Conservation (phyloP, 2,329 filamentous ascomycete species). For the Microsporum audouinii region DNA sequence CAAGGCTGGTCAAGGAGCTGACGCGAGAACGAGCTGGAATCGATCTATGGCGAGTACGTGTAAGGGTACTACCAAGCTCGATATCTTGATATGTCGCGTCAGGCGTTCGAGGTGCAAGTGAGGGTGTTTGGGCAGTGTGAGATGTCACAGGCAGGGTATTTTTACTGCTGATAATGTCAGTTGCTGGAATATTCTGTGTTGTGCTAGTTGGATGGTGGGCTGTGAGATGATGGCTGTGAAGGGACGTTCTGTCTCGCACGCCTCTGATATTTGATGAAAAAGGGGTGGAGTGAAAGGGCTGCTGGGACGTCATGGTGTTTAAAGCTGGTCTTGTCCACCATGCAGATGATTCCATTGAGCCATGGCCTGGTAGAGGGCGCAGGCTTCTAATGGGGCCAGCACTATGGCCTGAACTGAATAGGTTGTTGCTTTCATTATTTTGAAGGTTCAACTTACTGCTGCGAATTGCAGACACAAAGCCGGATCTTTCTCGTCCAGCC, state of each 20-base stretch:
- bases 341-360: background rate
- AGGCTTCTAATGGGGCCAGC: background rate
- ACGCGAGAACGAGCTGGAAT: background rate
- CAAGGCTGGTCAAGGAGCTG: conserved; percentile 3
- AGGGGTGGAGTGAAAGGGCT: background rate
- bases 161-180: conserved; percentile 13
- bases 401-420: background rate
- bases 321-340: conserved; percentile 2
- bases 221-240: background rate
- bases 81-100: background rate
- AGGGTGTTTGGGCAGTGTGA: background rate
- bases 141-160: conserved; percentile 10
- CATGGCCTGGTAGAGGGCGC: background rate
- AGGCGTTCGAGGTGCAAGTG: background rate
- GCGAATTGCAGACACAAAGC: conserved; percentile 6
- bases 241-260: background rate
- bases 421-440: background rate
- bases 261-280: background rate
- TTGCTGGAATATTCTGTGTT: conserved; percentile 1
- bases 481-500: background rate
- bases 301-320: background rate
- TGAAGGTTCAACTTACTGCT: conserved; percentile 14
- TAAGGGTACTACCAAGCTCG: background rate
- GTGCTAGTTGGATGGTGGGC: background rate
- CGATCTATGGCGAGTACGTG: background rate